These are phyloP conservation scores for Gnomoniopsis sp. DNA, from an alignment of 2,329 filamentous ascomycete genomes.

Conservation along the genomic window DNA sequence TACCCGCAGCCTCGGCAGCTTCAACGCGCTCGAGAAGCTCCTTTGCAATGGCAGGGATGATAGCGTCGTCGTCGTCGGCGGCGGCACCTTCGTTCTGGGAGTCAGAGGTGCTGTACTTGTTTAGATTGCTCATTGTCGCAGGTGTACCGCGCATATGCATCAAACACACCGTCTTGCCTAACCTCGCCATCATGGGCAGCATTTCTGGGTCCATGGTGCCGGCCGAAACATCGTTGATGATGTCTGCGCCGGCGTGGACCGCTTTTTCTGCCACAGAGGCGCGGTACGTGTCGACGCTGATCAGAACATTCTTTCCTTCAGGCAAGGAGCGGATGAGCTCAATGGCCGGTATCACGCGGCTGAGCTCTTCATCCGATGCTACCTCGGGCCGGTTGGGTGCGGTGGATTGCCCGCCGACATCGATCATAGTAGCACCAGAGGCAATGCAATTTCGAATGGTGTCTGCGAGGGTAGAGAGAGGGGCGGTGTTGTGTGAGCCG, in stretches of 20 bases:
- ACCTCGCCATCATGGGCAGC: conserved; percentile 72
- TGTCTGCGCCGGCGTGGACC: conserved; percentile 75
- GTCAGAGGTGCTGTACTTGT: conserved; percentile 62
- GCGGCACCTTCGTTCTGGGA: conserved; percentile 25
- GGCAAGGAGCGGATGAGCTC: conserved; percentile 65
- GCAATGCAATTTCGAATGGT: conserved; percentile 62
- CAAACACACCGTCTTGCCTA: conserved; percentile 73
- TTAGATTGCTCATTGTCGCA: conserved; percentile 70
- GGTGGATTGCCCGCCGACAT: conserved; percentile 91
- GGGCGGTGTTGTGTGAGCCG: conserved; percentile 56
- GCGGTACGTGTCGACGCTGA: conserved; percentile 92
- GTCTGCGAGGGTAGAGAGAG: conserved; percentile 42
- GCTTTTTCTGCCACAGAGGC: conserved; percentile 76
- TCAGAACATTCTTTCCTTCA: conserved; percentile 59
- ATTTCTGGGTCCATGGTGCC: conserved; percentile 76
- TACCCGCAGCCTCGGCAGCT: conserved; percentile 74
- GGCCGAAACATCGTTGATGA: conserved; percentile 92
- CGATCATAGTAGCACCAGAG: conserved; percentile 77
- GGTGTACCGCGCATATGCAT: conserved; percentile 96
- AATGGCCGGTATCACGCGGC: conserved; percentile 78
- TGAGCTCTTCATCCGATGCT: conserved; percentile 67
- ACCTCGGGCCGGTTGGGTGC: conserved; percentile 72
- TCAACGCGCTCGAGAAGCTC: conserved; percentile 70
- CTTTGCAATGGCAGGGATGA: conserved; percentile 60
- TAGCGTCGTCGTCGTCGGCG: conserved; percentile 39